Base-by-base conservation (phyloP, 2,329 filamentous ascomycete genomes). In the Aspergillus quadricinctus region DNA sequence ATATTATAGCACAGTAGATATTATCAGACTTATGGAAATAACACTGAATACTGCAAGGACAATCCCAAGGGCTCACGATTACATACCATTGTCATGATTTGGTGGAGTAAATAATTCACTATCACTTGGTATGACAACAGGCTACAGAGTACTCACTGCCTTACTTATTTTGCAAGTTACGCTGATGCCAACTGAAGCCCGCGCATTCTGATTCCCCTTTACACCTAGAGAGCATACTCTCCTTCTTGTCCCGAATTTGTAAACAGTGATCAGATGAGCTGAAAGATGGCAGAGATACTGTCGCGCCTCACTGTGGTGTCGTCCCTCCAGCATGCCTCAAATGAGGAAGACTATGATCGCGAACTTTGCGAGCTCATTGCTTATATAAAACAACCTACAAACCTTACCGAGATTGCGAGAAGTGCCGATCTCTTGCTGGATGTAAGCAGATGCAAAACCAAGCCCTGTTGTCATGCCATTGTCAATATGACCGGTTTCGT, bases 341-440 rank as follows among this genome's bases (percentile, higher is more conserved):
- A 58, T n/a, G 60, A 68, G 23, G 64, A 71, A 35, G 68, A 71
- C 53, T 81, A 80, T 64, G 77, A 81, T 57, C 70, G 71, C 31
- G 71, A 70, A 35, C 74, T 79, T 50, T 71, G 65, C 49, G 62
- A 69, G n/a, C 69, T 77, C 50, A 62, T 77, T 51, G 61, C 72
- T 3, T 66, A 61, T 37, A 58, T 80, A 9, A 75, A 69, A 54
- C 71, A 73, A 54, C 66, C 71, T 0, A 68, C 61, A 53, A 68
- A 68, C 37, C 61, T 75, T 48, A 59, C 72, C 35, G 64, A 64
- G 50, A 64, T 64, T 9, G 4, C 66, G 23, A 50, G 67, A 48
- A 63, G 64, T 29, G 70, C 69, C 48, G 69, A 72, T 35, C 66
- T 68, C 62, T 59, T 74, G 21, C 69, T 75, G 28, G 64, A 72